These are phyloP conservation scores for Termitomyces sp. DNA, from an alignment of 768 basidiomycete genomes.

Conservation along the genomic window DNA sequence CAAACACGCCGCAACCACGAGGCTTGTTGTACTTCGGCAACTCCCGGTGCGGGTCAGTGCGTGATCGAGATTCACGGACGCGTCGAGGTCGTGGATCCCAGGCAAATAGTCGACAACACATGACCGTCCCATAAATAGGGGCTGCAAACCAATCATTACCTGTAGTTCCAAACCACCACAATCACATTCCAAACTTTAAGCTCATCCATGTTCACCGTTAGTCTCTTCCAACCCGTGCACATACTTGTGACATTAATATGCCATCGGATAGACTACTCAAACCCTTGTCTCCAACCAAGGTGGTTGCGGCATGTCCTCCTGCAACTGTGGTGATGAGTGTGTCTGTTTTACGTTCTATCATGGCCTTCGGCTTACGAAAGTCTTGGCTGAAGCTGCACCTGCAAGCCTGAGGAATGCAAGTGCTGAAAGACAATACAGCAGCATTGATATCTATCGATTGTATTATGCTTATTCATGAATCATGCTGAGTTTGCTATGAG, in stretches of 20 bases:
- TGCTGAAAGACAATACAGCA: constrained; percentile 33
- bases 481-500: not conserved
- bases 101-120: constrained; percentile 15
- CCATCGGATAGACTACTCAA: constrained; percentile 23
- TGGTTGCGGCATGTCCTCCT: constrained; percentile 41
- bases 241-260: not conserved
- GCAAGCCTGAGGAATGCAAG: constrained; percentile 61
- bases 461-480: not conserved
- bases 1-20: constrained; percentile 41
- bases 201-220: constrained; percentile 32
- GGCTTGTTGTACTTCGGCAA: constrained; percentile 28
- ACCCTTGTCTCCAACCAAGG: constrained; percentile 32
- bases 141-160: not conserved
- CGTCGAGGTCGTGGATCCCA: not conserved
- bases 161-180: not conserved
- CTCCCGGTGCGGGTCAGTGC: constrained; percentile 18
- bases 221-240: constrained; percentile 12
- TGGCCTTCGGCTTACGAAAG: not conserved
- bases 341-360: constrained; percentile 6
- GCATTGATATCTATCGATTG: not conserved
- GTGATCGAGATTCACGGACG: constrained; percentile 2
- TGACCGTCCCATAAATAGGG: not conserved
- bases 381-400: constrained; percentile 39
- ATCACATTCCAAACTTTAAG: not conserved
- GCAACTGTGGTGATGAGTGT: constrained; percentile 49